Evolutionary conservation across 78 protist species (phyloP).

Genomic region (Dictyostelium citrinum): DNA sequence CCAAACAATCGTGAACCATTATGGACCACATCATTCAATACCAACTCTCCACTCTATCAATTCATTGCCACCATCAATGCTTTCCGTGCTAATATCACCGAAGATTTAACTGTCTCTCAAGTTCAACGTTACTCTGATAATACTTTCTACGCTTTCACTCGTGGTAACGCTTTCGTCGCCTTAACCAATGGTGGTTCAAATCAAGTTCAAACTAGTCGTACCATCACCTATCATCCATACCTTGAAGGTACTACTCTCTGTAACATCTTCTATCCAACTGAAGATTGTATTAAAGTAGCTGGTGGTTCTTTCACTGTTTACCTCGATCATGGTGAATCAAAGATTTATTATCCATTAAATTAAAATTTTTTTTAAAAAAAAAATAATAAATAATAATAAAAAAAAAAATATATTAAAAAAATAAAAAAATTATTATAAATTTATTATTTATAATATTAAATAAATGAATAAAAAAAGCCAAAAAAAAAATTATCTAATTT

Average conservation of each 20-base stretch:
- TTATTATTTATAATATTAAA: too few relatives aligned
- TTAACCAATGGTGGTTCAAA: slow-evolving; percentile 86
- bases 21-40: slow-evolving; percentile 84
- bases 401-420: not conserved
- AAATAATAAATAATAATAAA: not conserved
- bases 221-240: slow-evolving; percentile 76
- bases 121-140: slow-evolving; percentile 75
- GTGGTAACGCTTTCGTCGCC: slow-evolving; percentile 86
- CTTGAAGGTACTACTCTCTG: slow-evolving; percentile 62
- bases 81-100: not conserved
- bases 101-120: slow-evolving; percentile 1
- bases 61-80: slow-evolving; percentile 22
- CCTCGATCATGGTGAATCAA: slow-evolving; percentile 76
- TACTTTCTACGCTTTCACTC: slow-evolving; percentile 80
- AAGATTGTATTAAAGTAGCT: slow-evolving; percentile 69
- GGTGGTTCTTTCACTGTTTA: slow-evolving; percentile 35
- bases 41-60: slow-evolving; percentile 33
- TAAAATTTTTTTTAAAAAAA: not conserved
- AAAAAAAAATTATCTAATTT: too few relatives aligned
- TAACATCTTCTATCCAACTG: slow-evolving; percentile 65
- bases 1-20: slow-evolving; percentile 89
- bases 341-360: slow-evolving; percentile 64
- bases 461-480: not conserved
- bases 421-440: not conserved
- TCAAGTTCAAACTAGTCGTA: slow-evolving; percentile 38